Percentiles rank a stretch among this genome's conserved stretches.
phyloP scores from a whole-genome alignment of 164 flowering plant species.

The Houttuynia cordata region DNA sequence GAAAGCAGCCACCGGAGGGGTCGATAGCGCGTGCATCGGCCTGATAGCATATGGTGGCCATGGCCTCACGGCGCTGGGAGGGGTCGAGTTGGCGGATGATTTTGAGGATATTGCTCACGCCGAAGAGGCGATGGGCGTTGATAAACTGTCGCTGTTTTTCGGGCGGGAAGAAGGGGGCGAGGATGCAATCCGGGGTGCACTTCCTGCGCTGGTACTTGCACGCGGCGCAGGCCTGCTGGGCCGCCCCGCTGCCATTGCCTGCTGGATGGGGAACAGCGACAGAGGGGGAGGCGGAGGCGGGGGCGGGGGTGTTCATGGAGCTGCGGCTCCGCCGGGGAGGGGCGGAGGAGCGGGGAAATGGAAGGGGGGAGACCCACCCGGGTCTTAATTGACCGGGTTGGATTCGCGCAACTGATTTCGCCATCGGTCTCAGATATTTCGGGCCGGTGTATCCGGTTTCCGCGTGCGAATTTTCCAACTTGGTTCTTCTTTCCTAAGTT shows the following conservation, averaged over 20 bases:
- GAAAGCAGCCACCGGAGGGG: constrained; percentile 50
- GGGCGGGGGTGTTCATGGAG: not conserved
- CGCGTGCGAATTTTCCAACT: too few relatives aligned
- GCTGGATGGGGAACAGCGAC: not conserved
- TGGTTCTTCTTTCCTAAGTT: too few relatives aligned
- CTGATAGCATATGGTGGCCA: constrained; percentile 45
- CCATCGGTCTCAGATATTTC: not conserved
- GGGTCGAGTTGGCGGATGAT: constrained; percentile 28
- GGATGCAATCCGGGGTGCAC: constrained; percentile 54
- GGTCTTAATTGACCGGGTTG: too few relatives aligned
- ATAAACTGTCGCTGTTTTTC: constrained; percentile 38
- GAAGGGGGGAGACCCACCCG: too few relatives aligned
- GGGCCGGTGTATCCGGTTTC: not conserved
- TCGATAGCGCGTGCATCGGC: constrained; percentile 45
- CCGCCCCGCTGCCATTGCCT: constrained; percentile 2
- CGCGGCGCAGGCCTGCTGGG: constrained; percentile 64
- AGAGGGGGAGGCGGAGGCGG: not conserved
- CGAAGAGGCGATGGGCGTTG: constrained; percentile 62
- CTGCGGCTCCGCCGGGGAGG: too few relatives aligned
- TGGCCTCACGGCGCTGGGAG: constrained; percentile 28
- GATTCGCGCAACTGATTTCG: too few relatives aligned
- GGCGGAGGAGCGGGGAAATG: too few relatives aligned
- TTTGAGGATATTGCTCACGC: constrained; percentile 56
- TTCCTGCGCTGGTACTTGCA: constrained; percentile 65
- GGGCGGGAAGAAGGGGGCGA: constrained; percentile 65